Evolutionary conservation across 2,329 filamentous ascomycete genomes (phyloP), one percentile per base, ranked within the genome.

Genomic region (Colletotrichum musicola): DNA sequence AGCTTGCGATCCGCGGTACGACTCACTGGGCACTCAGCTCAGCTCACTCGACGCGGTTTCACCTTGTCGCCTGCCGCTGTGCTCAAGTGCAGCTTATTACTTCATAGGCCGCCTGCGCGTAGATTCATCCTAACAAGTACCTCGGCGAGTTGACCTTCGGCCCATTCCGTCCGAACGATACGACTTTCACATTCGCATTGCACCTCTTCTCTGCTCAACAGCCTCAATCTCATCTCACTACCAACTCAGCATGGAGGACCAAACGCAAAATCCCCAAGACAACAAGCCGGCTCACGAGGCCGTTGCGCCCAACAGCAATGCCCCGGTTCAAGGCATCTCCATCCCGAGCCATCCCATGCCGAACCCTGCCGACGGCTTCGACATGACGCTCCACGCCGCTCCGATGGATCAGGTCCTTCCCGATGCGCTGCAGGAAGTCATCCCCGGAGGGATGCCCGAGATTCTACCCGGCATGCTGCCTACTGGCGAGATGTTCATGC

Each of bases 341-440:
- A 58, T 65, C 16, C 66, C 66, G 25, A 64, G 53, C n/a, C 62
- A 66, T 10, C 65, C 66, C 25, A 40, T 66, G 6, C 56, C 62
- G n/a, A 42, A 51, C 16, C 22, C 46, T 22, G 38, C 66, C 25
- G 66, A 61, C 56, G 55, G 66, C 12, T 69, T 66, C 25, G 42
- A 66, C n/a, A 46, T 57, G n/a, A 63, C 38, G 46, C 46, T 69
- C 20, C 63, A 72, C 13, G 16, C 62, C n/a, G 70, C 53, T 40
- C 54, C 68, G 14, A 71, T 71, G 70, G 64, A 65, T 12, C 70
- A 72, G 46, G 70, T 69, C 18, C 61, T 72, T 35, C 70, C 70
- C 12, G 70, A 69, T 46, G 68, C 64, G 16, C 51, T 72, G 22
- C 68, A 72, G 44, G 70, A 69, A 49, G 69, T 71, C 58, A 70